Evolutionary conservation across 768 basidiomycete species (phyloP).

Genomic region (Sarcomyxa edulis): DNA sequence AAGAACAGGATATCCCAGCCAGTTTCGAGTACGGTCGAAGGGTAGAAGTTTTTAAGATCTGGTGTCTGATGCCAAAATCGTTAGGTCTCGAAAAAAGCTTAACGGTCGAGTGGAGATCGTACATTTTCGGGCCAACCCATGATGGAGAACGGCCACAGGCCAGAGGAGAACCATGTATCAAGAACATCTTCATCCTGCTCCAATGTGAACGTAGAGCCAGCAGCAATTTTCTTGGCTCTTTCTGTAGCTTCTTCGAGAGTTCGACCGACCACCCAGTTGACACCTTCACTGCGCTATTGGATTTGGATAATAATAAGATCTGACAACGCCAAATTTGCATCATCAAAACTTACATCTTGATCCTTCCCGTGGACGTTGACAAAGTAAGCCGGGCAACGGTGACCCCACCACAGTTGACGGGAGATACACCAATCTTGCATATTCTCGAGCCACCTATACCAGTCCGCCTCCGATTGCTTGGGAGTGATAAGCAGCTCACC

Average conservation of each 20-base stretch:
- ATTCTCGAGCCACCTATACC: slow-evolving; percentile 92
- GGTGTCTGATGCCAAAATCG: slow-evolving; percentile 45
- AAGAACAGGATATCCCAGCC: slow-evolving; percentile 99
- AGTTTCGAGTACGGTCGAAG: slow-evolving; percentile 87
- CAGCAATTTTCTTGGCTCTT: slow-evolving; percentile 66
- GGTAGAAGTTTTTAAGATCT: slow-evolving; percentile 82
- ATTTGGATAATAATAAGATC: too few species aligned
- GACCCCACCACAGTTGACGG: slow-evolving; percentile 99
- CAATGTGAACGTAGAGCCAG: slow-evolving; percentile 62
- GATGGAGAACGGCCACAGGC: slow-evolving; percentile 95
- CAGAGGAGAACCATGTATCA: slow-evolving; percentile 99
- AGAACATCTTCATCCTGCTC: slow-evolving; percentile 96
- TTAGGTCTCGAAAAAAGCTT: not conserved
- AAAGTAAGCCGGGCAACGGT: slow-evolving; percentile 92
- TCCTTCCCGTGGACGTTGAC: slow-evolving; percentile 75
- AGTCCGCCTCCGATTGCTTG: slow-evolving; percentile 84
- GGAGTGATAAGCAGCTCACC: slow-evolving; percentile 85
- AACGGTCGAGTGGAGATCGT: slow-evolving; percentile 9
- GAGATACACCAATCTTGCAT: slow-evolving; percentile 99
- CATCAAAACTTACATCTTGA: slow-evolving; percentile 48
- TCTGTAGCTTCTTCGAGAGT: slow-evolving; percentile 70
- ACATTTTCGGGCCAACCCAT: slow-evolving; percentile 97
- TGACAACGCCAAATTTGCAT: not conserved
- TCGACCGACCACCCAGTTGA: slow-evolving; percentile 90
- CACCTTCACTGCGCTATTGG: slow-evolving; percentile 60